Conservation (phyloP, 345 rosid genomes). For the Dimocarpus longan region DNA sequence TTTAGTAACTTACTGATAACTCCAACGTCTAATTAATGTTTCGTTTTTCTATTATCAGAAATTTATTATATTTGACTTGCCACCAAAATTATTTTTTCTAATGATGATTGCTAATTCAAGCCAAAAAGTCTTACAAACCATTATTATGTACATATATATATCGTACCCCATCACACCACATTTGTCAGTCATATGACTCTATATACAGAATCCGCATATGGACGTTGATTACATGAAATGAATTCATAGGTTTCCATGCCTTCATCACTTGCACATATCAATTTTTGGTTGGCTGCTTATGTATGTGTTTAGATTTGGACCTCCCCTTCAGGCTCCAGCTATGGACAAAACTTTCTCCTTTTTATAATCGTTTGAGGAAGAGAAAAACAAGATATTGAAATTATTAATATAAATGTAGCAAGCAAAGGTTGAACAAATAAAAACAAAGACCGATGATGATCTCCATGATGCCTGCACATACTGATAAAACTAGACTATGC, state of each 20-base stretch:
- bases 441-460: slow-evolving; percentile 1
- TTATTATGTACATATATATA: no score
- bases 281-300: neutral
- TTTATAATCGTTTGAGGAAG: neutral
- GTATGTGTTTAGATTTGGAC: slow-evolving; percentile 5
- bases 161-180: no score
- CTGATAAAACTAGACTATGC: neutral
- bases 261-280: neutral
- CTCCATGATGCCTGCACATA: slow-evolving; percentile 13
- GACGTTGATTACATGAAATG: neutral
- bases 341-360: neutral
- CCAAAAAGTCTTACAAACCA: neutral
- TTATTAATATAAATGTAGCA: neutral
- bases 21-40: neutral
- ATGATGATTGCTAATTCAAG: neutral
- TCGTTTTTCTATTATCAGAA: neutral
- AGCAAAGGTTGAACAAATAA: neutral
- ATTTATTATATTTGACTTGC: no score
- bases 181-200: no score
- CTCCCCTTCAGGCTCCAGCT: neutral
- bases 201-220: no score
- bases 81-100: no score
- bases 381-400: slow-evolving; percentile 3
- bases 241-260: slow-evolving; percentile 1
- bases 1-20: neutral